Evolutionary conservation across 306 rosid genomes (phyloP).

Genomic region (Dryas alaskensis): DNA sequence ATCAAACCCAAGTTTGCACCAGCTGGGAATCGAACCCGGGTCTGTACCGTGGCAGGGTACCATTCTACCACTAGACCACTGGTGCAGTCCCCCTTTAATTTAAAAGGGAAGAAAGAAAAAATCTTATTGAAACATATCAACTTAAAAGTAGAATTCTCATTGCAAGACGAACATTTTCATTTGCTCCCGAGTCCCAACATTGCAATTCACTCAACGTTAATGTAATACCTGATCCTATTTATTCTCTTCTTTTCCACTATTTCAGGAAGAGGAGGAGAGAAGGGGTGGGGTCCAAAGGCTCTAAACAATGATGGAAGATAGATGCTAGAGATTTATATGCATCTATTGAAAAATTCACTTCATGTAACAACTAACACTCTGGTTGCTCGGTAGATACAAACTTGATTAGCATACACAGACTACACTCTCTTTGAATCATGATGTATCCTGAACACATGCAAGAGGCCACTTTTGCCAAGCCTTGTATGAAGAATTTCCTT

Average conservation of each 20-base stretch:
- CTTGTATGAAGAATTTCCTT: slow-evolving; percentile 5
- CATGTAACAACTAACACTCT: slow-evolving; percentile 17
- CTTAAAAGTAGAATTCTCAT: too few species aligned
- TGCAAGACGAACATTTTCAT: too few species aligned
- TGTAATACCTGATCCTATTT: background rate
- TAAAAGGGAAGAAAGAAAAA: too few species aligned
- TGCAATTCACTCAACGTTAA: too few species aligned
- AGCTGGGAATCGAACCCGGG: slow-evolving; percentile 66
- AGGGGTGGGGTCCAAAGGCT: too few species aligned
- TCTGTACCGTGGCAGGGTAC: slow-evolving; percentile 41
- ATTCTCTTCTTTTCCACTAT: background rate
- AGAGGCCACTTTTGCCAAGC: slow-evolving; percentile 3
- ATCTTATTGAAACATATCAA: too few species aligned
- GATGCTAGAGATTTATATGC: background rate
- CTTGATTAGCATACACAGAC: slow-evolving; percentile 1
- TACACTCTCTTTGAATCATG: slow-evolving; percentile 2
- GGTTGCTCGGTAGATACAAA: background rate
- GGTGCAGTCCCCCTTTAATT: background rate
- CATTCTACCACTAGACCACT: slow-evolving; percentile 24
- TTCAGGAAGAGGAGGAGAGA: background rate
- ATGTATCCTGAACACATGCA: background rate
- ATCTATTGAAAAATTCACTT: slow-evolving; percentile 9
- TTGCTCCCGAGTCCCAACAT: too few species aligned
- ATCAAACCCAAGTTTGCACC: slow-evolving; percentile 25
- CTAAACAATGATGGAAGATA: background rate